These are phyloP conservation scores for Wickerhamiella hasegawae DNA, from an alignment of 805 yeast species.

Conservation along the genomic window DNA sequence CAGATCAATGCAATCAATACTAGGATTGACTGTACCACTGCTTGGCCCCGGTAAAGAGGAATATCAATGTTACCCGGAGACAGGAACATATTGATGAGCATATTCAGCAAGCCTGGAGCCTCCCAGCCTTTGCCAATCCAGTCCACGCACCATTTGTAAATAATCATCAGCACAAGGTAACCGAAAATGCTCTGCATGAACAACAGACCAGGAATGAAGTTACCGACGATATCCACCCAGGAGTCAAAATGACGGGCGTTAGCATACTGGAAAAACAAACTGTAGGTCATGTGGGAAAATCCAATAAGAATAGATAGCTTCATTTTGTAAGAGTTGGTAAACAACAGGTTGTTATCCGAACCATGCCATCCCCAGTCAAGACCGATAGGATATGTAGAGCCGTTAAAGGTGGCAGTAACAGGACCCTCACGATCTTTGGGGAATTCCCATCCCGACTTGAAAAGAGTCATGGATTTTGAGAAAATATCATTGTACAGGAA, in stretches of 20 bases:
- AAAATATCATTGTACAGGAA: conserved; percentile 84
- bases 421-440: conserved; percentile 51
- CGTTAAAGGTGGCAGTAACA: conserved; percentile 39
- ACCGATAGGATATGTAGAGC: conserved; percentile 69
- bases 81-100: conserved; percentile 91
- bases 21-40: conserved; percentile 53
- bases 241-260: conserved; percentile 60
- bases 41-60: conserved; percentile 66
- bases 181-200: conserved; percentile 97
- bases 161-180: conserved; percentile 66
- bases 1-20: conserved; percentile 64
- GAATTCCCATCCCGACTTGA: conserved; percentile 86
- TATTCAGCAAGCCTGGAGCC: conserved; percentile 87
- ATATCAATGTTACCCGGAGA: conserved; percentile 81
- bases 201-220: conserved; percentile 80
- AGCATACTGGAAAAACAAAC: conserved; percentile 64
- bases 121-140: conserved; percentile 67
- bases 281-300: conserved; percentile 83
- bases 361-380: conserved; percentile 97
- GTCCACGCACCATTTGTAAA: conserved; percentile 88
- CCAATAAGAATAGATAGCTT: conserved; percentile 92
- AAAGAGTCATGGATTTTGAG: conserved; percentile 77
- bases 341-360: conserved; percentile 74
- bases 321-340: conserved; percentile 94
- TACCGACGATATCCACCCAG: conserved; percentile 70